These are phyloP conservation scores for Moniliophthora roreri DNA, from an alignment of 1,284 basidiomycete species.

Conservation along the genomic window DNA sequence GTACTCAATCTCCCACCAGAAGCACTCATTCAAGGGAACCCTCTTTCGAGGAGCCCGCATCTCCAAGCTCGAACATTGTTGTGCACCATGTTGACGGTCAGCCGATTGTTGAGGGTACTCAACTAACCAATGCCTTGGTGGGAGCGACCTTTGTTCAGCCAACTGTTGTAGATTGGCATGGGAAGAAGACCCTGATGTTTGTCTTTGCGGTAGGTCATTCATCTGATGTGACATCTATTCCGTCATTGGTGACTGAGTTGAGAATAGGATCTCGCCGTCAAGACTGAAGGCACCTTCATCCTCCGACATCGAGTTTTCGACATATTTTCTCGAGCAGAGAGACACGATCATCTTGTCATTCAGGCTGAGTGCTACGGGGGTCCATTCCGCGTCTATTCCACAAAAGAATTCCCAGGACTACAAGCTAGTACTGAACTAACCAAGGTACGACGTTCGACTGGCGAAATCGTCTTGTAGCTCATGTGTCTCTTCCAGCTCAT, in stretches of 20 bases:
- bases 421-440: slow-evolving; percentile 42
- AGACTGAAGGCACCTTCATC: slow-evolving; percentile 4
- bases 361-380: slow-evolving; percentile 41
- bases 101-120: slow-evolving; percentile 40
- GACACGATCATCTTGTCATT: slow-evolving; percentile 13
- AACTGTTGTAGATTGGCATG: slow-evolving; percentile 41
- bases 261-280: slow-evolving; percentile 10
- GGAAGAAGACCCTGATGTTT: slow-evolving; percentile 48
- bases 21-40: neutral
- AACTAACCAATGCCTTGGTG: slow-evolving; percentile 41
- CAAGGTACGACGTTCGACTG: slow-evolving; percentile 29
- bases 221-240: neutral
- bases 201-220: slow-evolving; percentile 45
- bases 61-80: slow-evolving; percentile 24
- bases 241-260: neutral
- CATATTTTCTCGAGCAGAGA: slow-evolving; percentile 2
- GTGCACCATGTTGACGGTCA: slow-evolving; percentile 38
- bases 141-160: slow-evolving; percentile 49
- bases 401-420: slow-evolving; percentile 44
- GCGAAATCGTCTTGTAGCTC: slow-evolving; percentile 1
- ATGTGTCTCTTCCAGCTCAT: slow-evolving; percentile 48
- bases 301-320: slow-evolving; percentile 9
- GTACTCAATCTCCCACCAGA: neutral
- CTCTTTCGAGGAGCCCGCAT: neutral
- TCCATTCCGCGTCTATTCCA: slow-evolving; percentile 41